Base-by-base conservation (phyloP, 2,329 filamentous ascomycete species). In the Fonsecaea pugnacius region DNA sequence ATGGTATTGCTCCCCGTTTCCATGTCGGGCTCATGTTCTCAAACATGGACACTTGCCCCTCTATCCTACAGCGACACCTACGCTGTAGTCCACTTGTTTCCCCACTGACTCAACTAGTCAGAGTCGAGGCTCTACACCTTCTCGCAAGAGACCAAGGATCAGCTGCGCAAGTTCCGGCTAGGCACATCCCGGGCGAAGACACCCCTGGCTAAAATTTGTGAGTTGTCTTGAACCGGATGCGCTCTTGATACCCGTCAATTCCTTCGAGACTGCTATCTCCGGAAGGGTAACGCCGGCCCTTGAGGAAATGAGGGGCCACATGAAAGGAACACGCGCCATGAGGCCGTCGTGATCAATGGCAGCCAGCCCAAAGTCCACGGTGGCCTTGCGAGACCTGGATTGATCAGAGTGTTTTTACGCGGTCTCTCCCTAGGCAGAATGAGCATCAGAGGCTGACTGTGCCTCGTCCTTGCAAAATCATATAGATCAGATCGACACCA, bases 131-230 rank as follows among this genome's bases (percentile, higher is more conserved):
- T 98, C 68, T 98, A 96, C 81, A 91, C 91, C 65, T 96, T 98
- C 85, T 96, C 92, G 35, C 86, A 88, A 69, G 91, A 95, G 79
- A 96, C 92, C 52, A 95, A 90, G 79, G 88, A 92, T 70, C 89
- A 93, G 74, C 86, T 99, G 70, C 90, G 91, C 78, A 98, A 97
- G 79, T 99, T 99, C 81, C 91, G 95, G 57, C 85, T 99, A 32
- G 87, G 89, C 30, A 98, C 95, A 1, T 97, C 93, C 36, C 84
- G 95, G 70, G 88, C 92, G 58, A 94, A 89, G 75, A 88, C 89
- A 53, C 90, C 93, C 0, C 92, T 97, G 81, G 95, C 93, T 66
- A 88, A 96, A 67, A 96, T 99, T 72, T 98, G 95, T 98, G 90
- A 79, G 89, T 84, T 36, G 18, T 27, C 21, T 24, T 21, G 8